phyloP scores from a whole-genome alignment of 2,329 filamentous ascomycete species.

The Knoxdaviesia proteae region DNA sequence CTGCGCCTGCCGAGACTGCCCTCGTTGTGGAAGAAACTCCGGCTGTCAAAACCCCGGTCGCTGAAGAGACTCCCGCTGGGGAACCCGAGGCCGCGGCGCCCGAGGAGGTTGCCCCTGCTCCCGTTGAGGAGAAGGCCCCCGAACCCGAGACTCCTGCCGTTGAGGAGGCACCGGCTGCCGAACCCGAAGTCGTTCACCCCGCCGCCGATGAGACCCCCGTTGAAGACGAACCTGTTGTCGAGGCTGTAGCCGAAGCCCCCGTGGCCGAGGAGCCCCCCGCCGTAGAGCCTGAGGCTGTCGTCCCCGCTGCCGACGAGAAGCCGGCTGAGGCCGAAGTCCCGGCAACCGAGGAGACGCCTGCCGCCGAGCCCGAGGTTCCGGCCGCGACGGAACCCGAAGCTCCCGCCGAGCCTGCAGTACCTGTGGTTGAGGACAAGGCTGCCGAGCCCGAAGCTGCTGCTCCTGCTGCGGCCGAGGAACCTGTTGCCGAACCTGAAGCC shows the following conservation, averaged over 20 bases:
- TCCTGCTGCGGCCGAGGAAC: conserved; percentile 1
- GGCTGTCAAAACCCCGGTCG: conserved; percentile 1
- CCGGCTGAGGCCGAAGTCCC: neutral
- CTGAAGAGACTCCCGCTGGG: conserved; percentile 3
- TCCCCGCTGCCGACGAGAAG: neutral
- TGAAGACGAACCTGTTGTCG: neutral
- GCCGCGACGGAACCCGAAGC: conserved; percentile 1
- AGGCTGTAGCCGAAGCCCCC: neutral
- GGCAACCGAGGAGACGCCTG: conserved; percentile 1
- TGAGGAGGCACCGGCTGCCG: neutral
- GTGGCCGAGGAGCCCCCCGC: neutral
- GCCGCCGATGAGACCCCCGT: conserved; percentile 1
- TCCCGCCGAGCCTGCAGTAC: neutral
- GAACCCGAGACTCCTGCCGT: neutral
- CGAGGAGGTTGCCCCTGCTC: conserved; percentile 1
- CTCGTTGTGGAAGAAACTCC: neutral
- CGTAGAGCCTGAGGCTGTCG: neutral
- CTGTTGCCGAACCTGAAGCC: neutral
- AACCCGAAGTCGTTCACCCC: neutral
- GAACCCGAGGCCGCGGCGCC: neutral
- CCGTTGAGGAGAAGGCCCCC: neutral
- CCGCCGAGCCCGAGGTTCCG: neutral
- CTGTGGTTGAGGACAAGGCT: neutral
- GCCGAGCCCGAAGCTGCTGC: conserved; percentile 1
- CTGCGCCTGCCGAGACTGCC: conserved; percentile 2